These are phyloP conservation scores for Aspergillus sp. DNA, from an alignment of 2,329 filamentous ascomycete species.

Conservation along the genomic window DNA sequence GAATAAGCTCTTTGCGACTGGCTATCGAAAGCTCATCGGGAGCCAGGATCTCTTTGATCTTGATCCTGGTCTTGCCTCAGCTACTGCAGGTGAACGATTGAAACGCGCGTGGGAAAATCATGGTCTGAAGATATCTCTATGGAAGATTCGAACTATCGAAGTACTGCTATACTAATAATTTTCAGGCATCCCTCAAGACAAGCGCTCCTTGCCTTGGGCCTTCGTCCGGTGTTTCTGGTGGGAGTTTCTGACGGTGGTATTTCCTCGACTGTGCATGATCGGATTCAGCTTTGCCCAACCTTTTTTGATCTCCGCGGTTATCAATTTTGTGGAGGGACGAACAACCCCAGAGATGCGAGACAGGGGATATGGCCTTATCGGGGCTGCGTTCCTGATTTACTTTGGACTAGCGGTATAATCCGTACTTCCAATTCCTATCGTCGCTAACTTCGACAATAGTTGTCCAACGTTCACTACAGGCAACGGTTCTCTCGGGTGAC, in stretches of 20 bases:
- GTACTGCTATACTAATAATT: not conserved
- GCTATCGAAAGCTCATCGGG: slow-evolving; percentile 15
- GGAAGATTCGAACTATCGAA: not conserved
- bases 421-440: too few relatives aligned
- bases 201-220: not conserved
- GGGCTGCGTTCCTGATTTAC: slow-evolving; percentile 34
- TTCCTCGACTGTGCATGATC: slow-evolving; percentile 14
- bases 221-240: slow-evolving; percentile 10
- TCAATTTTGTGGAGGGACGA: slow-evolving; percentile 8
- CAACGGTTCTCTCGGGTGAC: too few relatives aligned
- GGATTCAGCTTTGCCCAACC: slow-evolving; percentile 17
- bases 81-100: not conserved
- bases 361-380: slow-evolving; percentile 32
- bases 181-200: not conserved
- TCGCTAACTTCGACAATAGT: too few relatives aligned
- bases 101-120: not conserved
- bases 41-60: slow-evolving; percentile 16
- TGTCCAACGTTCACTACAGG: too few relatives aligned
- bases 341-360: slow-evolving; percentile 3
- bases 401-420: slow-evolving; percentile 28
- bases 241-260: slow-evolving; percentile 10
- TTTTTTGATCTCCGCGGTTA: slow-evolving; percentile 21
- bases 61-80: slow-evolving; percentile 2
- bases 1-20: slow-evolving; percentile 22
- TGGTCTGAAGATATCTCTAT: not conserved